These are phyloP conservation scores for Boechera stricta DNA, from an alignment of 345 rosid genomes.

Conservation along the genomic window DNA sequence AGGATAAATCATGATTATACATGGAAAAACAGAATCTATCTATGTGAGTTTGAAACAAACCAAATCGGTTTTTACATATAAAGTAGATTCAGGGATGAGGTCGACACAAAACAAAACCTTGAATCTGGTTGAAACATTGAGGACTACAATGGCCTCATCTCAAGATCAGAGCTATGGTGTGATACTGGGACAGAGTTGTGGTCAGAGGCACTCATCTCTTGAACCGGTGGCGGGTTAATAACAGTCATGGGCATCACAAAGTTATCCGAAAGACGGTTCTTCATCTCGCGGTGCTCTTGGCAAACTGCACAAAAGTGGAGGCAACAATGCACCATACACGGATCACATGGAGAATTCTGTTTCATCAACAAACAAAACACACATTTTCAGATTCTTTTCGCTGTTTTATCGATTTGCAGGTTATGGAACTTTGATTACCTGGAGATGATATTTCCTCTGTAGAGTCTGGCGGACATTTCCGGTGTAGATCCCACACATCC, in stretches of 20 bases:
- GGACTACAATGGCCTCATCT: slow-evolving; percentile 45
- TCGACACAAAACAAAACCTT: slow-evolving; percentile 34
- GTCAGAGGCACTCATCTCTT: slow-evolving; percentile 70
- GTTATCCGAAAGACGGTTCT: slow-evolving; percentile 74
- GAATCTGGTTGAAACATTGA: slow-evolving; percentile 12
- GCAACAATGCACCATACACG: slow-evolving; percentile 76
- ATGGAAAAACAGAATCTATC: background rate
- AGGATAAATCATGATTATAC: slow-evolving; percentile 10
- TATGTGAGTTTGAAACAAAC: slow-evolving; percentile 19
- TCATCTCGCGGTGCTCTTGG: slow-evolving; percentile 91
- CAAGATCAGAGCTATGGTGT: slow-evolving; percentile 42
- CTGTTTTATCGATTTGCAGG: background rate
- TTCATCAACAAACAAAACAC: slow-evolving; percentile 4
- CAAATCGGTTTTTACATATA: slow-evolving; percentile 20
- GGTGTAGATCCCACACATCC: slow-evolving; percentile 98
- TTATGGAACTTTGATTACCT: slow-evolving; percentile 51
- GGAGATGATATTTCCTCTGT: slow-evolving; percentile 88
- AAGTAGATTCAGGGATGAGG: background rate
- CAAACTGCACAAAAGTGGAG: slow-evolving; percentile 79
- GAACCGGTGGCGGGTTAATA: slow-evolving; percentile 88
- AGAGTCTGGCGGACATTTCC: slow-evolving; percentile 80
- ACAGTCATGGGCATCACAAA: slow-evolving; percentile 86
- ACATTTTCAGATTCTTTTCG: background rate
- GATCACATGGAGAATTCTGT: slow-evolving; percentile 94
- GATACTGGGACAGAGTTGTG: slow-evolving; percentile 38